Evolutionary conservation across 2,329 filamentous ascomycete genomes (phyloP).

Genomic region (Aureobasidium sp.): DNA sequence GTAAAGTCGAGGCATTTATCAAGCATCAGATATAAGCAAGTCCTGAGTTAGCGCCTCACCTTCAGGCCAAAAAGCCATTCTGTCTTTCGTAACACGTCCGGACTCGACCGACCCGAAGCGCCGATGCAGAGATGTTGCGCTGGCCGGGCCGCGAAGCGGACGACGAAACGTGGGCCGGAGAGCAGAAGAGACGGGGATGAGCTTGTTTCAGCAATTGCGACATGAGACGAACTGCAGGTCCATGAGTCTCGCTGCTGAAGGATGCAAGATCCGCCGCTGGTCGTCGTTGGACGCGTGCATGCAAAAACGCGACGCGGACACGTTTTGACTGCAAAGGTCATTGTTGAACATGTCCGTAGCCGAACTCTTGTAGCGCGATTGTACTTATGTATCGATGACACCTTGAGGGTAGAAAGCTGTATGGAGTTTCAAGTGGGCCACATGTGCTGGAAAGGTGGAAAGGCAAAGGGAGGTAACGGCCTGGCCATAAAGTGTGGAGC

Average conservation of each 20-base stretch:
- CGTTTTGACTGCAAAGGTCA: background rate
- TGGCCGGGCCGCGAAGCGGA: background rate
- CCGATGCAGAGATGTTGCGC: no score
- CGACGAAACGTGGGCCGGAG: background rate
- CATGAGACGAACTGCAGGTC: slow-evolving; percentile 5
- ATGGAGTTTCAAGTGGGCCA: background rate
- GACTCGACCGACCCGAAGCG: background rate
- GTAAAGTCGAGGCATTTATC: background rate
- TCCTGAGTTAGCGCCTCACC: background rate
- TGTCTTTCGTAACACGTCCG: background rate
- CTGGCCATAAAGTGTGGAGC: background rate
- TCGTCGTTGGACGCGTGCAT: background rate
- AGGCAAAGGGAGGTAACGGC: background rate
- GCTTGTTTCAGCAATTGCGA: background rate
- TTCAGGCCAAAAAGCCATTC: no score
- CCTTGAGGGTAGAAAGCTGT: background rate
- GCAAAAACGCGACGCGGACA: background rate
- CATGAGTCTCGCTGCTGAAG: background rate
- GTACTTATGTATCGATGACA: background rate
- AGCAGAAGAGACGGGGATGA: background rate
- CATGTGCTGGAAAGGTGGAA: background rate
- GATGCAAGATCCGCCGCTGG: background rate
- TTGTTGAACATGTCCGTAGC: background rate
- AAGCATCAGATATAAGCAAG: no score
- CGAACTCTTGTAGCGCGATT: no score